A percentile compares a stretch with the other conserved stretches of the same genome.
Evolutionary conservation across 2,329 filamentous ascomycete genomes (phyloP).

Genomic region (Ramularia collo-cygni): DNA sequence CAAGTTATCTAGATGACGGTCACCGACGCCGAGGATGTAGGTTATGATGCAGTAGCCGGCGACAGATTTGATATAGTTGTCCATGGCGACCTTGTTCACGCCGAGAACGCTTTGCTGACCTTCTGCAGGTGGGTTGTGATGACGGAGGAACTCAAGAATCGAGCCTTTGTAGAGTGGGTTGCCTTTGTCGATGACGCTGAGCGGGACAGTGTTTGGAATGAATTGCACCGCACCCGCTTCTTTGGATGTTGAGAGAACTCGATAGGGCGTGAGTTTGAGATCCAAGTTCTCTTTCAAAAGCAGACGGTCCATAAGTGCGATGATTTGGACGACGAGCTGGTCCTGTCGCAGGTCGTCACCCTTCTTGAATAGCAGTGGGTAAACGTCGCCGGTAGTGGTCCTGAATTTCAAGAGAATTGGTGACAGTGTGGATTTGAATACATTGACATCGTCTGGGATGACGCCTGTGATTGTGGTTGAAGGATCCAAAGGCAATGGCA

Average conservation of each 20-base stretch:
- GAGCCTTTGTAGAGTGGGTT: slow-evolving; percentile 68
- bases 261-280: slow-evolving; percentile 89
- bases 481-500: slow-evolving; percentile 85
- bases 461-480: slow-evolving; percentile 71
- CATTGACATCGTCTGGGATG: slow-evolving; percentile 74
- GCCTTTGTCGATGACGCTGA: slow-evolving; percentile 64
- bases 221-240: slow-evolving; percentile 90
- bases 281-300: slow-evolving; percentile 94
- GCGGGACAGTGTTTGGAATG: slow-evolving; percentile 67
- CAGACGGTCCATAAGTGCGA: slow-evolving; percentile 94
- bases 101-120: slow-evolving; percentile 65
- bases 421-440: slow-evolving; percentile 92
- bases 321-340: slow-evolving; percentile 94
- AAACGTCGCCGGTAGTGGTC: slow-evolving; percentile 67
- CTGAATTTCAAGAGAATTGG: slow-evolving; percentile 89
- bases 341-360: slow-evolving; percentile 87
- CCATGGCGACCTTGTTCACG: slow-evolving; percentile 84
- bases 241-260: slow-evolving; percentile 87
- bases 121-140: slow-evolving; percentile 86
- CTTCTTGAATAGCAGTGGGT: slow-evolving; percentile 94
- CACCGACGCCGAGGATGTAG: slow-evolving; percentile 91
- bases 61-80: slow-evolving; percentile 92
- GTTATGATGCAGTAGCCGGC: slow-evolving; percentile 98
- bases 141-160: slow-evolving; percentile 73
- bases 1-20: slow-evolving; percentile 92